Base-by-base conservation (phyloP, 2,329 filamentous ascomycete species). In the Calonectria henricotiae region DNA sequence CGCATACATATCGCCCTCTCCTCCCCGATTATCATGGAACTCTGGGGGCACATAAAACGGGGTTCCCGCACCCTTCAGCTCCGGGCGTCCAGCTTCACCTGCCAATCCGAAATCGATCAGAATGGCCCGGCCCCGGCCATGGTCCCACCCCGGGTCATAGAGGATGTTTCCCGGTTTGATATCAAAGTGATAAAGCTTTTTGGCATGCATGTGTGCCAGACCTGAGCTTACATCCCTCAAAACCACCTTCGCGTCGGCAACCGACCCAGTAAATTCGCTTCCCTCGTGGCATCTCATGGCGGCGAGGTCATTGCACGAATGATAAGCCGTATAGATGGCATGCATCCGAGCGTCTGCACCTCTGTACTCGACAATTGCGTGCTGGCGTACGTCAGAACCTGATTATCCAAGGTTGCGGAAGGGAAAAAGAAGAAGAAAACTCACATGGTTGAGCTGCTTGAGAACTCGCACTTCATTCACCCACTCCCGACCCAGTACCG, bases 121-220 rank as follows among this genome's bases (percentile, higher is more conserved):
- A 5, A 32, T n/a, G 15, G 47, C 47, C 25, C 35, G 35, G 35
- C 35, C 35, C 9, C 35, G 35, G 35, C 35, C 35, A 37, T 30
- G 17, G 2, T 5, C 2, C 5, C 11, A 0, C 46, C 0, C 6
- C 25, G 5, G 8, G 8, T 51, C 15, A n/a, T 51, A 51, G 23
- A 51, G 47, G 25, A 51, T 51, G 13, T 51, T 51, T 13, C 15
- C 47, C 25, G 47, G 47, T 25, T 51, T 51, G 2, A 51, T 23
- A 17, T 51, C 47, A 17, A 51, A 51, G 15, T 51, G 25, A 7
- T n/a, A 4, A 51, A 32, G 47, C 47, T 27, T 12, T 51, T 3
- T 11, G 5, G 46, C 25, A 15, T 51, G 47, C 27, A 51, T 17
- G n/a, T 51, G 11, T 8, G 13, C 47, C 47, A 51, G 15, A 25